Evolutionary conservation across 257 asterid species (phyloP), one percentile per base, ranked within the genome.

Genomic region (Ophiorrhiza pumila): DNA sequence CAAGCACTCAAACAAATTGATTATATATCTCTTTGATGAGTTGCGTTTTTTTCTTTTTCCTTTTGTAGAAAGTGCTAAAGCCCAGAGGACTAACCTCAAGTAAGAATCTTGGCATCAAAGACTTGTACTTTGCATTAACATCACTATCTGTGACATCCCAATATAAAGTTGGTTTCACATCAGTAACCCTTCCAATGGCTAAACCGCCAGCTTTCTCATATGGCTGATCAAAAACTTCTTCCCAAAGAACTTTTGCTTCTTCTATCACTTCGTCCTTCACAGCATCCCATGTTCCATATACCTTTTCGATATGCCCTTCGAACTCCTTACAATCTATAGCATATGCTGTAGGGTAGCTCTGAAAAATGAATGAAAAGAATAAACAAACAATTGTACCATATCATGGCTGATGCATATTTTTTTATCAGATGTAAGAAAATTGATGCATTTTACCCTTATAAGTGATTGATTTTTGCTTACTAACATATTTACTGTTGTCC

Each of bases 321-420:
- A 91, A 71, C 80, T 81, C 97, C 73, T 87, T 91, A 23, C 80
- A 73, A 75, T 93, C 97, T 78, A 72, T 72, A 49, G 87, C 85
- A 80, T 93, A 93, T 76, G 78, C 83, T 57, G 92, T 87, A 60
- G 98, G 97, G 79, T 93, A 93, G 92, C 98, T 91, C 98, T 93
- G 72, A 72, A 85, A 74, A 77, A 63, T 57, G 49, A 73, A 65
- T 43, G 27, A 71, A 11, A 74, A 17, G 65, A 32, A 68, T 35
- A 65, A 67, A 43, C 52, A 49, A 68, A 5, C 65, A 77, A 59
- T 8, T 60, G 34, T 3, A 74, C 20, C 14, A 47, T 27, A 6
- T 10, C 2, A 15, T 1, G 49, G 20, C 25, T 50, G 59, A 53
- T n/a, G 59, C 59, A 53, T 35, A 22, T 68, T 15, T 22, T 10